Evolutionary conservation across 441 rosid genomes (phyloP).

Genomic region (Pelargonium myrrhifolium): DNA sequence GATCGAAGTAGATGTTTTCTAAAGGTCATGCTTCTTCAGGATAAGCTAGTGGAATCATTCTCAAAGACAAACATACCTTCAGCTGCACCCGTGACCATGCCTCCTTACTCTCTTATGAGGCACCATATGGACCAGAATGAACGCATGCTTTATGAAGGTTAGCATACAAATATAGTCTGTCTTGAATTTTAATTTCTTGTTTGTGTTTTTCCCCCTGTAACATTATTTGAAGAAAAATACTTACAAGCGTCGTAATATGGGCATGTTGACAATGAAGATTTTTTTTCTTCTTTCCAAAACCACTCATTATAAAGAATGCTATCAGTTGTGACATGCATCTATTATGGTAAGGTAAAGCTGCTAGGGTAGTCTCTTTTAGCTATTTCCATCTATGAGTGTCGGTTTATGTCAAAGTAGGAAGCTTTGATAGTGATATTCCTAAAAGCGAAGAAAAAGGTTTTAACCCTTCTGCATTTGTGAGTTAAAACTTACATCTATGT

Average conservation of each 20-base stretch:
- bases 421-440: not conserved
- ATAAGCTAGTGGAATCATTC: constrained; percentile 67
- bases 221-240: not conserved
- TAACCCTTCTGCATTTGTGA: not conserved
- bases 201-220: not conserved
- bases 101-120: constrained; percentile 45
- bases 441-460: not conserved
- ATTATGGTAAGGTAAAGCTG: not conserved
- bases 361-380: not conserved
- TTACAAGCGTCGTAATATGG: not conserved
- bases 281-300: too few relatives aligned
- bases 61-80: constrained; percentile 38
- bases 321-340: not conserved
- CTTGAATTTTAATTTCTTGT: not conserved
- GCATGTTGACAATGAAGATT: not conserved
- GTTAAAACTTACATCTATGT: not conserved
- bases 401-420: too few relatives aligned
- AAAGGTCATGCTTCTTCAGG: constrained; percentile 62
- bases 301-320: not conserved
- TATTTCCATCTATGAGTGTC: too few relatives aligned
- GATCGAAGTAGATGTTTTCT: constrained; percentile 40
- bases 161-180: constrained; percentile 13
- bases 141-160: constrained; percentile 52
- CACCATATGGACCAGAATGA: constrained; percentile 37
- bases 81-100: constrained; percentile 43